Evolutionary conservation across 2,329 filamentous ascomycete species (phyloP).

Genomic region (Ceratocystis cubensis): DNA sequence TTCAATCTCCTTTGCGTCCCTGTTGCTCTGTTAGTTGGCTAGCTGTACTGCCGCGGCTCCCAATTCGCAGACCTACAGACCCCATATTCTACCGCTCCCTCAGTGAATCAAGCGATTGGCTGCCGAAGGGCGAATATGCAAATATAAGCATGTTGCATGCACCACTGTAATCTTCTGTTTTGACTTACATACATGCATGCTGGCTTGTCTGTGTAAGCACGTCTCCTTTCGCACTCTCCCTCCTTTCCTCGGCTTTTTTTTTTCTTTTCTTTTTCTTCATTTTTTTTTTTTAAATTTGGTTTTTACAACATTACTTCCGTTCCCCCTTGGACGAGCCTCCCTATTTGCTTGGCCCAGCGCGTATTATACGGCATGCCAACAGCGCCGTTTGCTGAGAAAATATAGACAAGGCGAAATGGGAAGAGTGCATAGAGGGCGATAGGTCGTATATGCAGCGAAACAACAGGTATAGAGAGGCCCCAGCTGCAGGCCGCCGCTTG

Average conservation of each 20-base stretch:
- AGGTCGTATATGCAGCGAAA: slow-evolving; percentile 10
- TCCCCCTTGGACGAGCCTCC: background rate
- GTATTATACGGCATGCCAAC: background rate
- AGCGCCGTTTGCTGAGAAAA: background rate
- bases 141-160: too few relatives aligned
- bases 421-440: background rate
- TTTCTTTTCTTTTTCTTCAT: too few relatives aligned
- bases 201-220: too few relatives aligned
- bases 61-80: background rate
- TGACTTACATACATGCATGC: too few relatives aligned
- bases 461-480: background rate
- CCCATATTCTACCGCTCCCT: background rate
- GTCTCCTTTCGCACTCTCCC: too few relatives aligned
- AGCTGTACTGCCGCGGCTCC: background rate
- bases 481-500: slow-evolving; percentile 8
- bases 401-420: slow-evolving; percentile 1
- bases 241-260: too few relatives aligned
- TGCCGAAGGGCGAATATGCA: too few relatives aligned
- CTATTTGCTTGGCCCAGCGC: background rate
- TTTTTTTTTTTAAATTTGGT: too few relatives aligned
- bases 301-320: too few relatives aligned
- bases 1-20: background rate
- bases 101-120: too few relatives aligned
- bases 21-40: background rate
- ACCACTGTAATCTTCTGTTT: too few relatives aligned